These are phyloP conservation scores for Herpetomonas muscarum DNA, from an alignment of 208 protist species.

Conservation along the genomic window DNA sequence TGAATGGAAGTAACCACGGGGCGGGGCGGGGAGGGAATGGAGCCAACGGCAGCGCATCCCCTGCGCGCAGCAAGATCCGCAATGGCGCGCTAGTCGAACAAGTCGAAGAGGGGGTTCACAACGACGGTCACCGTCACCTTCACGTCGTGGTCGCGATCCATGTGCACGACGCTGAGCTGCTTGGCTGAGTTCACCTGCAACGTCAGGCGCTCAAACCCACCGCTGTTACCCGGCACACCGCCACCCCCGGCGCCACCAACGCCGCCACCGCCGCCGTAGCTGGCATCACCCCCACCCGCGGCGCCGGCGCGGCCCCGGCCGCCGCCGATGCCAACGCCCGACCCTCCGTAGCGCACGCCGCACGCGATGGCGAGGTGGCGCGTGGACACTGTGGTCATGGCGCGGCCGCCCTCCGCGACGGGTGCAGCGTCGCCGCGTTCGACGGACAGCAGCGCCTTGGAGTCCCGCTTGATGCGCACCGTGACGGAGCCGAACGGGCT, in stretches of 20 bases:
- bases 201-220: conserved; percentile 70
- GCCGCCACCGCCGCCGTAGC: conserved; percentile 26
- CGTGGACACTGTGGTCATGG: conserved; percentile 52
- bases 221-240: conserved; percentile 12
- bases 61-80: background rate
- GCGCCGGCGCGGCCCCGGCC: conserved; percentile 2
- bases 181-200: conserved; percentile 65
- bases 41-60: no score
- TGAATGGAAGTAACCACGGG: no score
- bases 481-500: conserved; percentile 57
- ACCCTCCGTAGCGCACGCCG: conserved; percentile 21
- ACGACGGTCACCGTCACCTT: conserved; percentile 70
- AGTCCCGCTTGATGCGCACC: conserved; percentile 28
- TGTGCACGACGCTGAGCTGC: conserved; percentile 76
- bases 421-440: background rate
- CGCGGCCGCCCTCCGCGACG: conserved; percentile 1
- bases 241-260: conserved; percentile 28
- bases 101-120: conserved; percentile 41
- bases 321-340: conserved; percentile 8
- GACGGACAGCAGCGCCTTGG: conserved; percentile 32
- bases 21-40: no score
- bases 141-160: conserved; percentile 48
- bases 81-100: background rate
- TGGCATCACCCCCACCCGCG: conserved; percentile 2
- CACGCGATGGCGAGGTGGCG: conserved; percentile 66